Evolutionary conservation across 1,284 basidiomycete species (phyloP), one percentile per base, ranked within the genome.

Genomic region (Rhodotorula sp.): DNA sequence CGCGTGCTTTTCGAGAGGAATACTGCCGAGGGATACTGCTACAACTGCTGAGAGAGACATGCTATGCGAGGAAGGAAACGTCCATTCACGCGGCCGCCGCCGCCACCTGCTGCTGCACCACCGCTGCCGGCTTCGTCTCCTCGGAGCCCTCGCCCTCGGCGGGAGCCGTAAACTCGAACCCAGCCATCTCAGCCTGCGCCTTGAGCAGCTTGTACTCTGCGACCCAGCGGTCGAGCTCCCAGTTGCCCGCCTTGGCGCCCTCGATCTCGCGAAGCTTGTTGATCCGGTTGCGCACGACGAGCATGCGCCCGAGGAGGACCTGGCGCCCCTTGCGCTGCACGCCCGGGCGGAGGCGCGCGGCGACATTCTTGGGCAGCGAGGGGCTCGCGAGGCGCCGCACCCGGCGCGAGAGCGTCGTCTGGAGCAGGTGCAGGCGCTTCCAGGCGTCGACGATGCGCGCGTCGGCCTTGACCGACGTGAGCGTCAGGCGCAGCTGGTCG

Each of bases 181-280:
- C 34, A 34, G 34, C 34, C 34, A 5, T 34, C 34, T 34, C 34
- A 34, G 53, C 53, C 27, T 7, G 7, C 7, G 53, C 53, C 53
- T 54, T 54, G 53, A 54, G 53, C 27, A 17, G 16, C 27, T 27
- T 25, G 53, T 54, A 54, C 27, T 9, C 3, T 16, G 25, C 53
- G 53, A 54, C 53, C 53, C 53, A 54, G 27, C 7, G 4, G 63
- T 71, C 72, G 44, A 63, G 68, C 53, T 64, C 61, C 42, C 19
- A 42, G n/a, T 64, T 53, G 14, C 71, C 71, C 9, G 66, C 59
- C 19, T 64, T 52, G 57, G 45, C 55, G 52, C 60, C 62, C 16
- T 74, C 74, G 27, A 72, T 48, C 59, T 64, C 41, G 41, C 65
- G 27, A 27, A 76, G 49, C 61, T 71, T 70, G 21, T 27, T 42